Percentiles rank a stretch among this genome's conserved stretches.
Evolutionary conservation across 352 stramenopile genomes (phyloP).

Genomic region (Globisporangium alternatum): DNA sequence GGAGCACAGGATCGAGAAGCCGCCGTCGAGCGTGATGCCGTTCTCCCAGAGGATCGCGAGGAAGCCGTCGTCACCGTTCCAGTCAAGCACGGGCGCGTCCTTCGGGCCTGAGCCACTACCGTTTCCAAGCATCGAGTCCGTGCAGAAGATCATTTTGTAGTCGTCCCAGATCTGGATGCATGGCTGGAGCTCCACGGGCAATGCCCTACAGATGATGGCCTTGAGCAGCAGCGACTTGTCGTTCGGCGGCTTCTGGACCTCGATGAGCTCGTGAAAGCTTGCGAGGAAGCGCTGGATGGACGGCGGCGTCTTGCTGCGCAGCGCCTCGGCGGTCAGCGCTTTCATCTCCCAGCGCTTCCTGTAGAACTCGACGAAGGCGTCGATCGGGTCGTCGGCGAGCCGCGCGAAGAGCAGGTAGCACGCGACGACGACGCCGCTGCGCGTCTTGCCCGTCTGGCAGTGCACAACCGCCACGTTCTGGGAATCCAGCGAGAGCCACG

Average conservation of each 20-base stretch:
- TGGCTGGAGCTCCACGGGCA: constrained; percentile 71
- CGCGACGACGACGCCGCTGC: constrained; percentile 90
- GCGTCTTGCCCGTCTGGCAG: constrained; percentile 92
- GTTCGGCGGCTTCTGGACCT: constrained; percentile 50
- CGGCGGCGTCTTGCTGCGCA: constrained; percentile 66
- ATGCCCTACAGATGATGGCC: constrained; percentile 64
- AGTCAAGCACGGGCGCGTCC: constrained; percentile 60
- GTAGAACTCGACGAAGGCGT: constrained; percentile 93
- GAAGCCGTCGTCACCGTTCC: constrained; percentile 78
- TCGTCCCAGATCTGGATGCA: constrained; percentile 87
- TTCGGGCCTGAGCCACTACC: constrained; percentile 5
- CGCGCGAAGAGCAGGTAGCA: constrained; percentile 91
- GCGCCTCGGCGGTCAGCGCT: constrained; percentile 51
- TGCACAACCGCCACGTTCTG: constrained; percentile 85
- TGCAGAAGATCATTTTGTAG: constrained; percentile 68
- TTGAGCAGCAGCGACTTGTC: constrained; percentile 72
- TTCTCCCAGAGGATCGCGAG: constrained; percentile 80
- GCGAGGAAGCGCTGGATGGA: constrained; percentile 74
- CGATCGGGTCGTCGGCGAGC: constrained; percentile 58
- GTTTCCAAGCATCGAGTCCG: constrained; percentile 24
- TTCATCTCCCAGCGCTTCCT: constrained; percentile 74
- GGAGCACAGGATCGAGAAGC: constrained; percentile 82
- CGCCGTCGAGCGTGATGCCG: constrained; percentile 69
- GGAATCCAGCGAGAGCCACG: constrained; percentile 85
- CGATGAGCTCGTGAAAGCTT: constrained; percentile 61